Conservation (phyloP, 2,329 filamentous ascomycete genomes). For the Ceratocystis cubensis region DNA sequence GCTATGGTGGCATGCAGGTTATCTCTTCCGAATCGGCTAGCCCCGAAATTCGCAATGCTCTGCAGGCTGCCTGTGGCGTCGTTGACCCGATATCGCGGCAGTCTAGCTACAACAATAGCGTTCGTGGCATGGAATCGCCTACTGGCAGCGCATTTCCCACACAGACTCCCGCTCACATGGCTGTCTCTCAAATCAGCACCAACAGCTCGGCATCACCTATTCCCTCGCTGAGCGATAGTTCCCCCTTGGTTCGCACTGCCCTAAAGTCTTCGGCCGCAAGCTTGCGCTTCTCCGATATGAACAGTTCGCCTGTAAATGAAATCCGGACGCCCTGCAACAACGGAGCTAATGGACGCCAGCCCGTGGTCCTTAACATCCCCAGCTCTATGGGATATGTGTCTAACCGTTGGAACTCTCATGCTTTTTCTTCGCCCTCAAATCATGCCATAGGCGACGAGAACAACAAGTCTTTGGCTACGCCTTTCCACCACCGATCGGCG, state of each 20-base stretch:
- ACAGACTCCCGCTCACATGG: constrained; percentile 25
- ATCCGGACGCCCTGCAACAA: constrained; percentile 19
- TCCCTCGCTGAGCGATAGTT: constrained; percentile 18
- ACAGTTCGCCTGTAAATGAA: constrained; percentile 19
- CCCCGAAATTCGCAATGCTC: constrained; percentile 23
- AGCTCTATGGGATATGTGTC: constrained; percentile 39
- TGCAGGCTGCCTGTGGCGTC: constrained; percentile 23
- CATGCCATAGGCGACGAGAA: constrained; percentile 27
- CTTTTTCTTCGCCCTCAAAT: constrained; percentile 37
- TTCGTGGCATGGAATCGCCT: constrained; percentile 11
- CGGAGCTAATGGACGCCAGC: neutral
- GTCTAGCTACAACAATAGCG: constrained; percentile 16
- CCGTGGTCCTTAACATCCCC: constrained; percentile 26
- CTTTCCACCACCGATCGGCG: neutral
- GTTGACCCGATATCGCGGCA: constrained; percentile 26
- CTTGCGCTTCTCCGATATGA: constrained; percentile 11
- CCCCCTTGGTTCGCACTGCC: constrained; percentile 13
- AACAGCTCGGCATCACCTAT: constrained; percentile 14
- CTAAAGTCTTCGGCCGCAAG: neutral
- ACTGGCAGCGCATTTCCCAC: constrained; percentile 19
- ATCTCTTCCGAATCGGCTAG: constrained; percentile 34
- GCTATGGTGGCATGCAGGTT: constrained; percentile 42
- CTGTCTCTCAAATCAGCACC: neutral
- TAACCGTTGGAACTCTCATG: constrained; percentile 45
- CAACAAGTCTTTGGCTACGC: constrained; percentile 25